phyloP scores from a whole-genome alignment of 345 rosid species.

The Turnera subulata region DNA sequence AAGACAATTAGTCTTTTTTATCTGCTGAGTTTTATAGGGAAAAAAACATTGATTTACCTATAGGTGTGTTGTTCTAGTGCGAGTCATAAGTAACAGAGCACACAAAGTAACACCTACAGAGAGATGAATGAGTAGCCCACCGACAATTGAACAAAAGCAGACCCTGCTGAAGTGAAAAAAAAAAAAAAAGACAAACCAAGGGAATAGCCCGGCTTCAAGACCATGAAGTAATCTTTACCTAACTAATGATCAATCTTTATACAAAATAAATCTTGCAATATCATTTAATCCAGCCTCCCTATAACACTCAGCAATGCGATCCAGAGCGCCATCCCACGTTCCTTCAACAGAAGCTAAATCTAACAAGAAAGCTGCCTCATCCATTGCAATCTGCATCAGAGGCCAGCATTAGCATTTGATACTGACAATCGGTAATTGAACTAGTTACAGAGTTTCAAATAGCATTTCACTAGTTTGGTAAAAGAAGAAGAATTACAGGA shows the following conservation, averaged over 20 bases:
- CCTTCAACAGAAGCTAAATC: conserved; percentile 90
- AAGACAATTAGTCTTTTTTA: too few relatives aligned
- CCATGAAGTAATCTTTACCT: too few relatives aligned
- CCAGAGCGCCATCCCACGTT: conserved; percentile 53
- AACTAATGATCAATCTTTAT: conserved; percentile 56
- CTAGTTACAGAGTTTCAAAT: neutral
- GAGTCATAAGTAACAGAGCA: too few relatives aligned
- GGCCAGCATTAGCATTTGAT: conserved; percentile 3
- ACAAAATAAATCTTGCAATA: conserved; percentile 55
- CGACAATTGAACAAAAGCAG: too few relatives aligned
- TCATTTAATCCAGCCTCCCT: conserved; percentile 58
- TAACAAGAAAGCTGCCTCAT: conserved; percentile 80
- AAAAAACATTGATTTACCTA: too few relatives aligned
- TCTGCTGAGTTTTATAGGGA: too few relatives aligned
- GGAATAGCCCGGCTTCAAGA: too few relatives aligned
- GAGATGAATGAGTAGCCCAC: too few relatives aligned
- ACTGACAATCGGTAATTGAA: neutral
- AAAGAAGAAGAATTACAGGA: neutral
- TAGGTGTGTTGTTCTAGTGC: too few relatives aligned
- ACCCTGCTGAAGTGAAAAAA: too few relatives aligned
- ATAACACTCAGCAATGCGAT: conserved; percentile 66
- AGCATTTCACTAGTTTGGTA: neutral
- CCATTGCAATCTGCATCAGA: conserved; percentile 52
- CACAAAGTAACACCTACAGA: too few relatives aligned
- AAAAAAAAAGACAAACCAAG: too few relatives aligned